Evolutionary conservation across 306 rosid genomes (phyloP), one percentile per base, ranked within the genome.

Genomic region (Quercus aquifolioides): DNA sequence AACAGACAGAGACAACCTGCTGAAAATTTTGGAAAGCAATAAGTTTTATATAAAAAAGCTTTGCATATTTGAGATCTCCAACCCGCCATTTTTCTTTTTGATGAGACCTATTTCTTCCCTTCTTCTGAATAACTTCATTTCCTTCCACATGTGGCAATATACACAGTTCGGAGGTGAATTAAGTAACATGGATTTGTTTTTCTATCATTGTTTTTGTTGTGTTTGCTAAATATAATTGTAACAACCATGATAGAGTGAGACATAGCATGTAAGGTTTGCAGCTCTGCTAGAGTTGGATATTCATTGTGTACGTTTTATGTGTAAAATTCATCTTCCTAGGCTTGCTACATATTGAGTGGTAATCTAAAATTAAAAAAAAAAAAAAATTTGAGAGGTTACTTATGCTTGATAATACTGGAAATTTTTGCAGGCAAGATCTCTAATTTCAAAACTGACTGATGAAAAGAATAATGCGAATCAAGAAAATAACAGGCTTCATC

Each of bases 401-500:
- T 78, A 78, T 80, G 70, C 19, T 69, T 80, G 74, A 78, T 58
- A 23, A 56, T 74, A 15, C 46, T 74, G 58, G 74, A 25, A 74
- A 69, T 49, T 28, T n/a, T 65, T 87, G 85, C 94, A 94, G 98
- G 90, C 89, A 75, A 92, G 79, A 82, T 86, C 92, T 72, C 84
- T 90, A 70, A 88, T 94, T 77, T 78, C 87, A 19, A 92, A 85
- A 87, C 78, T 94, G 80, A 89, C 87, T 1, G 93, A 90, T 76
- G 98, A 94, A 78, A 94, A 90, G 89, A 87, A 80, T 79, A 86
- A 31, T 79, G 94, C 93, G 25, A 33, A 84, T 73, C 94, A 87
- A 88, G 91, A 84, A 89, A 85, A 83, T 72, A 92, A 52, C 88
- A 90, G 81, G 89, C 91, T 91, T 46, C 93, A 91, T 55, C 97